Percentiles rank a stretch among this genome's conserved stretches.
These are phyloP conservation scores for Apiotrichum porosum DNA, from an alignment of 1,284 basidiomycete genomes.

Conservation along the genomic window DNA sequence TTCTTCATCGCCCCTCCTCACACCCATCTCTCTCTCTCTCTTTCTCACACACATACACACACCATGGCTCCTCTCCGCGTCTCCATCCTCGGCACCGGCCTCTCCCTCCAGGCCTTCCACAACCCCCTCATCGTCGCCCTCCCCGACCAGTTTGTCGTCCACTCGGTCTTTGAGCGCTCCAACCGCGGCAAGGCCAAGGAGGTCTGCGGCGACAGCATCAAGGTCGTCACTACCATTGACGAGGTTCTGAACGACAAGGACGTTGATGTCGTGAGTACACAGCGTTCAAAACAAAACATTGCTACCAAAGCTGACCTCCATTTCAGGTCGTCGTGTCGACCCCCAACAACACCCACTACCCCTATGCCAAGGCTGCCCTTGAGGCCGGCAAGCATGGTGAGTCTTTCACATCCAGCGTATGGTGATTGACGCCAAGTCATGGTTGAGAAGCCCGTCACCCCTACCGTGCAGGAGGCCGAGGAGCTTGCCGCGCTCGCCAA, in stretches of 20 bases:
- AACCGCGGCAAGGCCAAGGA: slow-evolving; percentile 28
- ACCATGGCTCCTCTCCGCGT: slow-evolving; percentile 57
- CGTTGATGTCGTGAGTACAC: slow-evolving; percentile 47
- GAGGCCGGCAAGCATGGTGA: slow-evolving; percentile 72
- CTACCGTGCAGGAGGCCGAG: slow-evolving; percentile 60
- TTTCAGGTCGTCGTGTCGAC: slow-evolving; percentile 60
- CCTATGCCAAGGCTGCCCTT: slow-evolving; percentile 54
- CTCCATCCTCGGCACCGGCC: slow-evolving; percentile 69
- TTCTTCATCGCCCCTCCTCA: too few species aligned
- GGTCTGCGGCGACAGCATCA: slow-evolving; percentile 32
- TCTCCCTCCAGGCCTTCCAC: slow-evolving; percentile 71
- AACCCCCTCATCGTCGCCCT: slow-evolving; percentile 69
- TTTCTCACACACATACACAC: background rate
- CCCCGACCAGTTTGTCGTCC: slow-evolving; percentile 66
- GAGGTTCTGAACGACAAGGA: slow-evolving; percentile 45
- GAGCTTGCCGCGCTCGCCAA: slow-evolving; percentile 65
- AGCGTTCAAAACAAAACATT: too few species aligned
- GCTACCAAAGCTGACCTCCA: background rate
- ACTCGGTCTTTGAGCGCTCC: slow-evolving; percentile 56
- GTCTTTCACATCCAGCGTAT: slow-evolving; percentile 55
- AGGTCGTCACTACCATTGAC: slow-evolving; percentile 44
- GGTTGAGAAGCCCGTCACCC: slow-evolving; percentile 77
- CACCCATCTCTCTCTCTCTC: background rate
- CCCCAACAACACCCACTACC: slow-evolving; percentile 74
- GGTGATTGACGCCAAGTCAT: too few species aligned